phyloP scores from a whole-genome alignment of 2,329 filamentous ascomycete genomes.

The Pyrenochaeta sp. region DNA sequence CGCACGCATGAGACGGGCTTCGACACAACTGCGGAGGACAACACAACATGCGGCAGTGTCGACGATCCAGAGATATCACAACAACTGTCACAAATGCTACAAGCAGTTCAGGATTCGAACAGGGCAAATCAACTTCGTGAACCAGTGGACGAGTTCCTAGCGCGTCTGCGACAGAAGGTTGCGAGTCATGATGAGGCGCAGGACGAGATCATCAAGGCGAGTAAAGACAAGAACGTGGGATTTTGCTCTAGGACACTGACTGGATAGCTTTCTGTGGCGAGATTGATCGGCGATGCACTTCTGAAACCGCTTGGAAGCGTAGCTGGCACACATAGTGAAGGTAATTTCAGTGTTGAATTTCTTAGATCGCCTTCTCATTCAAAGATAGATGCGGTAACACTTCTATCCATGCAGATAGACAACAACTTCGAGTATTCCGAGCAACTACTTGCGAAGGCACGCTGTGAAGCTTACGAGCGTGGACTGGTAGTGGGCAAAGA shows the following conservation, averaged over 20 bases:
- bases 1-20: background rate
- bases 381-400: background rate
- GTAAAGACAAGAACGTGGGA: background rate
- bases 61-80: background rate
- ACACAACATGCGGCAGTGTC: background rate
- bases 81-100: background rate
- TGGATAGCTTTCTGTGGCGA: background rate
- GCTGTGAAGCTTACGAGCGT: constrained; percentile 2
- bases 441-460: constrained; percentile 1
- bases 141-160: constrained; percentile 4
- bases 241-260: background rate
- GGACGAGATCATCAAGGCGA: background rate
- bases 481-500: constrained; percentile 2
- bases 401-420: background rate
- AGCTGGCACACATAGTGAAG: background rate
- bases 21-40: background rate
- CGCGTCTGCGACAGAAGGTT: background rate
- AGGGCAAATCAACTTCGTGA: background rate
- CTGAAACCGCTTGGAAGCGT: background rate
- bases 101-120: background rate
- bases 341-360: background rate
- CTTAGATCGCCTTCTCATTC: background rate
- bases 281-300: background rate
- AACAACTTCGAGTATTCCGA: background rate
- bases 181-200: background rate